phyloP scores from a whole-genome alignment of 129 eudicot genomes.

The Chrysanthemum lavandulifolium region DNA sequence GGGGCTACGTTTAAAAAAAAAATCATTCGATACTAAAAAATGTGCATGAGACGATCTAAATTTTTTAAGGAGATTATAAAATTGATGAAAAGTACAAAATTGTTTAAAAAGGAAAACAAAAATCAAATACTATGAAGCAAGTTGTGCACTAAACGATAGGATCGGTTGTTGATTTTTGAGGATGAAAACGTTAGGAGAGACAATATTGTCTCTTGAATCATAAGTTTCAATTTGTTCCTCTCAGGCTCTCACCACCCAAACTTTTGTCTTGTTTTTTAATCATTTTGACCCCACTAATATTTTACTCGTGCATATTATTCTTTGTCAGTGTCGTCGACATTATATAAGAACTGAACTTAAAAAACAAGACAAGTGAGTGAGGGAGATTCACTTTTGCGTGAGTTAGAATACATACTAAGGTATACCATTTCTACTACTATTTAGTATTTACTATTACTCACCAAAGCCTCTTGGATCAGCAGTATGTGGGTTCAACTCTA shows the following conservation, averaged over 20 bases:
- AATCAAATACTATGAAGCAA: slow-evolving; percentile 19
- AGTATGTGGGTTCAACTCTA: no score
- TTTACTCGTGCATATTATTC: background rate
- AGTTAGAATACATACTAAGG: no score
- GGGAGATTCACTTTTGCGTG: no score
- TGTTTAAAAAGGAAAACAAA: background rate
- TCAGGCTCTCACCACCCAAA: slow-evolving; percentile 1
- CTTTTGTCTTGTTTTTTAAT: slow-evolving; percentile 3
- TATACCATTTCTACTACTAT: no score
- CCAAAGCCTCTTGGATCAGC: no score
- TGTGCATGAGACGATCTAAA: no score
- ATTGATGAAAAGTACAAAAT: background rate
- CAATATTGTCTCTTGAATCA: slow-evolving; percentile 12
- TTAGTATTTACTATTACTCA: no score
- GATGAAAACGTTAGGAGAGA: slow-evolving; percentile 24
- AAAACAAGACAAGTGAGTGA: no score
- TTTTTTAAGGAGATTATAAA: no score
- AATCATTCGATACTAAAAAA: no score
- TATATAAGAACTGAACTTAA: no score
- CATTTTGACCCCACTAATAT: slow-evolving; percentile 5
- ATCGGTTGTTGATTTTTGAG: slow-evolving; percentile 18
- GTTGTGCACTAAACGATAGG: slow-evolving; percentile 9
- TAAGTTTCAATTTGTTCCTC: background rate
- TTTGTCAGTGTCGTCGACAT: background rate
- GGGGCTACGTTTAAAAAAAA: no score